Conservation (phyloP, 2,329 filamentous ascomycete species). For the Trichoderma guizhouense region DNA sequence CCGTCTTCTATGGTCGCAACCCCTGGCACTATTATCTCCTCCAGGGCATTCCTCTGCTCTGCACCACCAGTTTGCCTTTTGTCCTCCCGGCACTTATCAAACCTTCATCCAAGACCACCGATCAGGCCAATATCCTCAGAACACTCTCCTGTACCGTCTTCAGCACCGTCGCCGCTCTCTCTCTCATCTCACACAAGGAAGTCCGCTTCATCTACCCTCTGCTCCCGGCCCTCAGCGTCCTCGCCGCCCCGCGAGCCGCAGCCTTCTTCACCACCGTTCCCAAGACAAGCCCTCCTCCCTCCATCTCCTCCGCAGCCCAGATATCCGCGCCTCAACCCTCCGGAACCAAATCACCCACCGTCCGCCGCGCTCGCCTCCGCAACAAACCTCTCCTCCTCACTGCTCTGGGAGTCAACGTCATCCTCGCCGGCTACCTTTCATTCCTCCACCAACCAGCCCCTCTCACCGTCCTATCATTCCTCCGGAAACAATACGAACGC, state of each 20-base stretch:
- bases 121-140: slow-evolving; percentile 35
- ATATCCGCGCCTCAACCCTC: neutral
- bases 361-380: slow-evolving; percentile 36
- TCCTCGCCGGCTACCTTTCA: slow-evolving; percentile 71
- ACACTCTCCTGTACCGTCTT: slow-evolving; percentile 56
- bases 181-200: slow-evolving; percentile 89
- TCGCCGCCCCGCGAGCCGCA: slow-evolving; percentile 66
- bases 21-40: slow-evolving; percentile 90
- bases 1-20: slow-evolving; percentile 89
- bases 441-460: slow-evolving; percentile 78
- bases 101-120: slow-evolving; percentile 35
- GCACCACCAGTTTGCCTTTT: slow-evolving; percentile 81
- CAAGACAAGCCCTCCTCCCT: slow-evolving; percentile 24
- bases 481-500: slow-evolving; percentile 69
- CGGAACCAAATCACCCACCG: slow-evolving; percentile 21
- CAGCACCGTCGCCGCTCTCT: slow-evolving; percentile 61
- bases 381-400: slow-evolving; percentile 55
- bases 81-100: slow-evolving; percentile 61
- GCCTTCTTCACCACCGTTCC: slow-evolving; percentile 57
- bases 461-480: slow-evolving; percentile 67
- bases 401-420: slow-evolving; percentile 63
- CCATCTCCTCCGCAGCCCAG: slow-evolving; percentile 10
- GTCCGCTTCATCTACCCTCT: slow-evolving; percentile 95
- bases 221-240: slow-evolving; percentile 77
- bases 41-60: slow-evolving; percentile 82